phyloP scores from a whole-genome alignment of 352 stramenopile genomes.

The Elongisporangium undulatum region DNA sequence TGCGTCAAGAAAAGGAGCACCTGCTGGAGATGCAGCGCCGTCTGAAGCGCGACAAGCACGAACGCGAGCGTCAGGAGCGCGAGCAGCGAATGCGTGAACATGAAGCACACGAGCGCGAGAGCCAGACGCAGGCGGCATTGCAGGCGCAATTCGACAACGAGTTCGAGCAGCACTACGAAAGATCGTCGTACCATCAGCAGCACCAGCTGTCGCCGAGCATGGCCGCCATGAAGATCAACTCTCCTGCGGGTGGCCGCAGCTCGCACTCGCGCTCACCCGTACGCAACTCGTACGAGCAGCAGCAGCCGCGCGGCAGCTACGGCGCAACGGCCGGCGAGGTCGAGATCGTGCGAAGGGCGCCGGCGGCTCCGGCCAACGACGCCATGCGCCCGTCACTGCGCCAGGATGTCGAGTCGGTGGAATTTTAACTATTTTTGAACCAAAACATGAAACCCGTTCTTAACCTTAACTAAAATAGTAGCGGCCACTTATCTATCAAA shows the following conservation, averaged over 20 bases:
- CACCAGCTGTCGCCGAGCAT: conserved; percentile 23
- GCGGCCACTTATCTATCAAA: not conserved
- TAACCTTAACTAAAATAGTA: not conserved
- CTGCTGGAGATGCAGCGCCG: conserved; percentile 60
- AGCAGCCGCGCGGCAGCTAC: conserved; percentile 1
- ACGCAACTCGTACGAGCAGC: not conserved
- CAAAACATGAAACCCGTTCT: not conserved
- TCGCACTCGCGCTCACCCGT: not conserved
- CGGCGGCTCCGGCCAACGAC: conserved; percentile 13
- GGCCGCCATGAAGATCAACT: conserved; percentile 12
- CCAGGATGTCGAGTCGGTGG: conserved; percentile 26
- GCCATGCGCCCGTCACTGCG: conserved; percentile 3
- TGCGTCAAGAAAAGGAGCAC: conserved; percentile 30
- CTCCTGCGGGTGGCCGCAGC: not conserved
- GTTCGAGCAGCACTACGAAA: conserved; percentile 18
- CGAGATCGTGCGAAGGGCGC: conserved; percentile 34
- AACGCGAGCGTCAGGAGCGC: conserved; percentile 41
- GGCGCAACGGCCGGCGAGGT: conserved; percentile 7
- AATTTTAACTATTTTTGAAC: conserved; percentile 20
- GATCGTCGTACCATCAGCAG: conserved; percentile 46
- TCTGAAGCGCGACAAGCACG: conserved; percentile 69
- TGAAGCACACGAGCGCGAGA: conserved; percentile 17
- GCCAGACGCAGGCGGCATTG: not conserved
- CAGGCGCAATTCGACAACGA: conserved; percentile 1
- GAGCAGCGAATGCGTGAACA: conserved; percentile 29